Conservation (phyloP, 2,329 filamentous ascomycete genomes). For the Fusarium albosuccineum region DNA sequence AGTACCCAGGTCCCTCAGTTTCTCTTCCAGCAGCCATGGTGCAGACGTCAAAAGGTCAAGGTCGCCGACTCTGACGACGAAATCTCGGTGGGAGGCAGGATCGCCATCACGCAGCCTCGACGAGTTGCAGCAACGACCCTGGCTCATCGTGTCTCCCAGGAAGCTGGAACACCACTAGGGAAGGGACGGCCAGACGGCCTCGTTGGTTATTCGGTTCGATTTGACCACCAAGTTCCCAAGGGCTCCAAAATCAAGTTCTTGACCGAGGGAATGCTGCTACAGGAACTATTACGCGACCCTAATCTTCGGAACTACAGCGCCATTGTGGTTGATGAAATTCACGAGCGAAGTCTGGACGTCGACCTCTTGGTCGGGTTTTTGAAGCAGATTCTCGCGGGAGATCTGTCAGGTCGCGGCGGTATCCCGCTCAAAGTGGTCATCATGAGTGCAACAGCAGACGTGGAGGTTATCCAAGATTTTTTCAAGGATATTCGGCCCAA, state of each 20-base stretch:
- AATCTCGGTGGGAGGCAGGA: slow-evolving; percentile 77
- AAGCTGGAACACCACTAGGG: slow-evolving; percentile 70
- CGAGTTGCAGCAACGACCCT: slow-evolving; percentile 94
- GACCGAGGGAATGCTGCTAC: slow-evolving; percentile 95
- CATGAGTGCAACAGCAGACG: slow-evolving; percentile 97
- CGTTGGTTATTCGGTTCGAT: slow-evolving; percentile 95
- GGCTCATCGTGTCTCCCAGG: slow-evolving; percentile 87
- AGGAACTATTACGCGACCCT: slow-evolving; percentile 91
- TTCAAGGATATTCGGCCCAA: slow-evolving; percentile 64
- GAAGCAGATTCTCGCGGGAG: slow-evolving; percentile 76
- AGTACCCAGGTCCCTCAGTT: slow-evolving; percentile 97
- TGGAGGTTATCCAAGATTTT: slow-evolving; percentile 81
- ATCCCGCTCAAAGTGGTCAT: slow-evolving; percentile 87
- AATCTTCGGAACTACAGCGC: slow-evolving; percentile 87
- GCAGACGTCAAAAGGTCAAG: slow-evolving; percentile 69
- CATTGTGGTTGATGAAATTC: slow-evolving; percentile 94
- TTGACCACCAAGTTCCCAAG: slow-evolving; percentile 87
- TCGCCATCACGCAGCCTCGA: slow-evolving; percentile 94
- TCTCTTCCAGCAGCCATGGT: slow-evolving; percentile 83
- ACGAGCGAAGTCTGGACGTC: slow-evolving; percentile 95
- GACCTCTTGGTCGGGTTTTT: slow-evolving; percentile 92
- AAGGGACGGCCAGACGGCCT: slow-evolving; percentile 57
- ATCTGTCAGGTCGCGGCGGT: slow-evolving; percentile 75
- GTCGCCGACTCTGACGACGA: slow-evolving; percentile 56
- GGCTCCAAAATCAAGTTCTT: slow-evolving; percentile 92